These are phyloP conservation scores for Sugiyamaella novakii DNA, from an alignment of 1,139 yeast genomes.

Conservation along the genomic window DNA sequence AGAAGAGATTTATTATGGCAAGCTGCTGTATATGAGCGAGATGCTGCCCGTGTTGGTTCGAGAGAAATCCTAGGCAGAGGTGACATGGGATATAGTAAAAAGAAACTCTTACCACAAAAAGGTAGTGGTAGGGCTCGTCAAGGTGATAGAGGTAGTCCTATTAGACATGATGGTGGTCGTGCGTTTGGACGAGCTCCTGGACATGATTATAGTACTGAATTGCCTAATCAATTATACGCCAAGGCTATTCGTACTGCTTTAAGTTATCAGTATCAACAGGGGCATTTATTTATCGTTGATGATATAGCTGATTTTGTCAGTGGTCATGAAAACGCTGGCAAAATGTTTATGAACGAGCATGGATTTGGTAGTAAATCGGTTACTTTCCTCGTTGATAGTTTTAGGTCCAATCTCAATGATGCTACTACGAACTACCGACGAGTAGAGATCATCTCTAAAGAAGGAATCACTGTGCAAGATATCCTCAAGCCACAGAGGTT, in stretches of 20 bases:
- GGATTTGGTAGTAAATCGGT: conserved; percentile 57
- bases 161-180: conserved; percentile 83
- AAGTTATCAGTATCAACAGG: conserved; percentile 74
- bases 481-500: conserved; percentile 77
- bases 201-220: conserved; percentile 82
- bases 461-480: conserved; percentile 82
- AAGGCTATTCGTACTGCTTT: conserved; percentile 80
- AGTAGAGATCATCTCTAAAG: conserved; percentile 71
- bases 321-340: conserved; percentile 54
- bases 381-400: conserved; percentile 66
- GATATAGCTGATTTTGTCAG: conserved; percentile 55
- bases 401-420: conserved; percentile 52
- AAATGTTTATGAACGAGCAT: conserved; percentile 61
- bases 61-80: conserved; percentile 83
- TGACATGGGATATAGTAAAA: conserved; percentile 82
- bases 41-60: conserved; percentile 85
- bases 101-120: conserved; percentile 84
- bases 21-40: conserved; percentile 92
- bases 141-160: conserved; percentile 96
- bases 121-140: conserved; percentile 95
- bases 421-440: conserved; percentile 54
- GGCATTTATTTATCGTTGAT: conserved; percentile 71
- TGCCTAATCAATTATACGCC: conserved; percentile 73
- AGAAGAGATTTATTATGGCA: conserved; percentile 93
- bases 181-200: conserved; percentile 85